Evolutionary conservation across 345 rosid genomes (phyloP).

Genomic region (Boechera stricta): DNA sequence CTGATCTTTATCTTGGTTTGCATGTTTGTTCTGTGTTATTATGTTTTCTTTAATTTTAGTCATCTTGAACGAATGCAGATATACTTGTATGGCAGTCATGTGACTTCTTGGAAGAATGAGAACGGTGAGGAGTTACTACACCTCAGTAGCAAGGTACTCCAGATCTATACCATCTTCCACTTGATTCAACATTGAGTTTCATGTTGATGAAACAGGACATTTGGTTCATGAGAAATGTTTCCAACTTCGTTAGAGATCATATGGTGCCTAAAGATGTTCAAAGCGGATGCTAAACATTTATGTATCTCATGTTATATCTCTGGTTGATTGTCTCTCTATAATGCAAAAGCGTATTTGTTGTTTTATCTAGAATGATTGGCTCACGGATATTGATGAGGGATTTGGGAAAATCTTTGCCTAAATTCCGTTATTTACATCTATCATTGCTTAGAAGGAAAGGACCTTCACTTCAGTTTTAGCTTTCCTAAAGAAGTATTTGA

Average conservation of each 20-base stretch:
- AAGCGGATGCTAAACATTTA: conserved; percentile 2
- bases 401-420: conserved; percentile 9
- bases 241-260: background rate
- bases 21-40: background rate
- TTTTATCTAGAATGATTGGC: conserved; percentile 13
- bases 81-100: conserved; percentile 87
- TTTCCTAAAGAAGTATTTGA: conserved; percentile 20
- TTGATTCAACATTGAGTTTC: conserved; percentile 14
- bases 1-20: conserved; percentile 1
- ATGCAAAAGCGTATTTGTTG: background rate
- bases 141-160: conserved; percentile 73
- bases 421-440: background rate
- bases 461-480: conserved; percentile 25
- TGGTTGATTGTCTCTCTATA: conserved; percentile 16
- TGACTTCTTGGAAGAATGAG: conserved; percentile 96
- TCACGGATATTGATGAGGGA: conserved; percentile 6
- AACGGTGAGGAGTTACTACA: conserved; percentile 84
- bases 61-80: conserved; percentile 52
- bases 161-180: background rate
- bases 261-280: background rate
- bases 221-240: conserved; percentile 20
- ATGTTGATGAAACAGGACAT: background rate
- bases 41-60: conserved; percentile 1
- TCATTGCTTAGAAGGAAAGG: background rate
- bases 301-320: conserved; percentile 19